Evolutionary conservation across 805 yeast genomes (phyloP), one percentile per base, ranked within the genome.

Genomic region (Hemisphaericaspora nanyangensis): DNA sequence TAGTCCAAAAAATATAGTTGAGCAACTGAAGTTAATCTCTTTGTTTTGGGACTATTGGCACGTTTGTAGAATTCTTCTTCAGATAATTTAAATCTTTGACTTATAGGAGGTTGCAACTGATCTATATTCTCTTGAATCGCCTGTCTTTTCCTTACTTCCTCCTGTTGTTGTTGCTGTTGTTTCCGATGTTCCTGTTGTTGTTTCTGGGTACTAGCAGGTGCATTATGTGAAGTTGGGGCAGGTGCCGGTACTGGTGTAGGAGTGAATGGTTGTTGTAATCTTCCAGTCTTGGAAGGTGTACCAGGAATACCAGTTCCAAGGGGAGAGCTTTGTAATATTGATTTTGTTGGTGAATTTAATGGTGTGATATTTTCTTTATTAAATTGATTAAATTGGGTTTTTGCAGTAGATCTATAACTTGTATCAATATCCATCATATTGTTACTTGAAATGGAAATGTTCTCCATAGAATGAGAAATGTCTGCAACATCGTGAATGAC

Each of bases 1-100:
- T 90, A 88, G 60, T 93, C 99, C 42, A 93, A 71, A 54, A 93
- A 93, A 63, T 84, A 95, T 79, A 89, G 77, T 58, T 91, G 96
- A 29, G 96, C 85, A 19, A 93, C 97, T 35, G 89, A 84, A 7
- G 90, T 95, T 43, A 87, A 67, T 44, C 99, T 72, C 55, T 83
- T 84, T 1, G 95, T 87, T 54, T 87, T 87, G 36, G 85, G 81
- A 32, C 78, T 74, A 42, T 78, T 74, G 6, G 90, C 84, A 54
- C 76, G 77, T 39, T 60, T 54, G 45, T 72, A 68, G 50, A 81
- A 80, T 19, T 79, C 84, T 17, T 52, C 58, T n/a, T 58, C 56
- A 24, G 55, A 48, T 31, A 56, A 47, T 25, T 54, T 51, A 27
- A 31, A 33, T 17, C 39, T 42, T 17, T 34, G 42, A 19, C 26